A percentile compares a stretch with the other conserved stretches of the same genome.
Evolutionary conservation across 352 stramenopile species (phyloP).

Genomic region (Pythium sp.): DNA sequence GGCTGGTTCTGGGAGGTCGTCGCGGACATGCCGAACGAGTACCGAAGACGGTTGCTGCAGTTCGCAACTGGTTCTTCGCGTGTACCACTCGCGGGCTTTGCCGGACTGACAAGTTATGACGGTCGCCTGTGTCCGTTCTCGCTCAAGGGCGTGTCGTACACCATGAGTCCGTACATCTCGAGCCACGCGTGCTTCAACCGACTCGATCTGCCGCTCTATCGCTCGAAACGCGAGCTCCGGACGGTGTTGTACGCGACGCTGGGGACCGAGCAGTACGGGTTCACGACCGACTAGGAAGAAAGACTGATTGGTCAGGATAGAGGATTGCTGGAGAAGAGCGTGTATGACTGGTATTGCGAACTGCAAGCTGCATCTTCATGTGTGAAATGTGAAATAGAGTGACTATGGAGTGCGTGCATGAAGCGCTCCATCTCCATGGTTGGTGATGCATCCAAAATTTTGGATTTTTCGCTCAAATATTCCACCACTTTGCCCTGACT

Average conservation of each 20-base stretch:
- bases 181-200: conserved; percentile 70
- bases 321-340: no score
- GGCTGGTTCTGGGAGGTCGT: conserved; percentile 93
- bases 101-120: conserved; percentile 9
- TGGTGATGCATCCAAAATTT: no score
- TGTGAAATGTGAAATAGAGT: no score
- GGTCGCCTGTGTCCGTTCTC: conserved; percentile 13
- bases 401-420: no score
- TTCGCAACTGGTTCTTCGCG: conserved; percentile 16
- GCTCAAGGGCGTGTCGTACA: conserved; percentile 1
- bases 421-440: no score
- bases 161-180: conserved; percentile 30
- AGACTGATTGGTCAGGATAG: no score
- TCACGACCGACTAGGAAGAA: no score
- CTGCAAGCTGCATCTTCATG: no score
- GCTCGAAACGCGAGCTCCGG: conserved; percentile 40
- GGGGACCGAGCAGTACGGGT: conserved; percentile 35
- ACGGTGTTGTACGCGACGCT: conserved; percentile 34
- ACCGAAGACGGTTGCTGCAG: conserved; percentile 7
- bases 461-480: no score
- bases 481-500: no score
- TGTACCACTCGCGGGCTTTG: conserved; percentile 9
- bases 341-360: no score
- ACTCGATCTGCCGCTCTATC: conserved; percentile 92
- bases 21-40: conserved; percentile 15